Evolutionary conservation across 129 eudicot species (phyloP).

Genomic region (Kitagawia praeruptora): DNA sequence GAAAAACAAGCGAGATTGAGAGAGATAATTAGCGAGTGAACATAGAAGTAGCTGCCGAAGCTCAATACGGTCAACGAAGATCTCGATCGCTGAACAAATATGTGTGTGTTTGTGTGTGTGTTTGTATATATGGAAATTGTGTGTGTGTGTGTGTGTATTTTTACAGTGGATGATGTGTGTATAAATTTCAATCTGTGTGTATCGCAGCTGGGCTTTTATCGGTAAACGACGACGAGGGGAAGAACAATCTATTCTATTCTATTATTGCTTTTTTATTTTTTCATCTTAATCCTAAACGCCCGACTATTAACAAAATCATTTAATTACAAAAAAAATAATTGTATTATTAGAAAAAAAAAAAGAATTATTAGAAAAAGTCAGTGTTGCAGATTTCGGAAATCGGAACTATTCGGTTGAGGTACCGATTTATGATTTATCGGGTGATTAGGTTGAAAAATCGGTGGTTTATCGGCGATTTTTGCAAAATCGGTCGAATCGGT

Average conservation of each 20-base stretch:
- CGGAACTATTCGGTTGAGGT: too few species aligned
- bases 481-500: too few species aligned
- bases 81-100: background rate
- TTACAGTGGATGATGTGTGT: background rate
- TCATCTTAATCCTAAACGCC: background rate
- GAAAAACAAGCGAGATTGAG: background rate
- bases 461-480: too few species aligned
- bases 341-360: too few species aligned
- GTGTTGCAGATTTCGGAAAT: too few species aligned
- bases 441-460: too few species aligned
- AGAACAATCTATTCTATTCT: too few species aligned
- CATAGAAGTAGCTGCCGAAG: background rate
- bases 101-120: background rate
- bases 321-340: too few species aligned
- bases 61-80: background rate
- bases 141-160: background rate
- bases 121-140: background rate
- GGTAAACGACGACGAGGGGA: background rate
- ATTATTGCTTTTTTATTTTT: background rate
- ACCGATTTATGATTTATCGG: too few species aligned
- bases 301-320: background rate
- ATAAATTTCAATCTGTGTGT: background rate
- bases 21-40: background rate
- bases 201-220: background rate
- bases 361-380: too few species aligned